phyloP scores from a whole-genome alignment of 2,329 filamentous ascomycete species.

The Alternaria ethzedia region DNA sequence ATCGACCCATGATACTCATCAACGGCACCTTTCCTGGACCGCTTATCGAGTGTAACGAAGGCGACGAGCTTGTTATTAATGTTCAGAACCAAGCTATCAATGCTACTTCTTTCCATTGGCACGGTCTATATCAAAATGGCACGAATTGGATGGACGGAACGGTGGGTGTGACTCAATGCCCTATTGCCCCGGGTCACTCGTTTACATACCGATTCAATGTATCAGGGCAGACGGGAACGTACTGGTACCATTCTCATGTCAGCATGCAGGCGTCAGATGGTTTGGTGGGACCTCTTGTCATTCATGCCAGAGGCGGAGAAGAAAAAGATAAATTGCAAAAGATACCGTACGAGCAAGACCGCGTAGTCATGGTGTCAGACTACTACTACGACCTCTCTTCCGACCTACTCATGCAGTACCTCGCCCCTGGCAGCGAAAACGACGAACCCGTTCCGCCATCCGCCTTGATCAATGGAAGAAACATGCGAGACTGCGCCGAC shows the following conservation, averaged over 20 bases:
- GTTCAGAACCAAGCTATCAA: slow-evolving; percentile 62
- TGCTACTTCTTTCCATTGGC: slow-evolving; percentile 68
- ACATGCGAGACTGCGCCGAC: slow-evolving; percentile 46
- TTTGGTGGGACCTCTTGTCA: slow-evolving; percentile 47
- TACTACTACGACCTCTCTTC: slow-evolving; percentile 67
- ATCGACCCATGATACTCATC: slow-evolving; percentile 51
- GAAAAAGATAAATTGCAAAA: slow-evolving; percentile 51
- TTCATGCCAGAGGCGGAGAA: slow-evolving; percentile 43
- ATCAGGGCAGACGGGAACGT: slow-evolving; percentile 46
- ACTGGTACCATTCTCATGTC: slow-evolving; percentile 48
- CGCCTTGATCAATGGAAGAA: slow-evolving; percentile 52
- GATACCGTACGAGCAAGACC: slow-evolving; percentile 58
- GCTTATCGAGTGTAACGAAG: slow-evolving; percentile 58
- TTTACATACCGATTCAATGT: slow-evolving; percentile 43
- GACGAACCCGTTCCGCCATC: slow-evolving; percentile 63
- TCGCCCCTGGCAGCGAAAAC: slow-evolving; percentile 56
- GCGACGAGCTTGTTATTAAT: slow-evolving; percentile 71
- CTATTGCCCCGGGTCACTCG: slow-evolving; percentile 60
- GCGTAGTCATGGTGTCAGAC: slow-evolving; percentile 70
- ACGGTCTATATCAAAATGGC: slow-evolving; percentile 62
- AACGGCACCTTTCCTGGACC: slow-evolving; percentile 51
- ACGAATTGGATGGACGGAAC: slow-evolving; percentile 62
- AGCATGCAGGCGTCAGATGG: slow-evolving; percentile 53
- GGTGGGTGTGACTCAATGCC: slow-evolving; percentile 56
- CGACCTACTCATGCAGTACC: slow-evolving; percentile 59